Evolutionary conservation across 805 yeast species (phyloP).

Genomic region (Candida mattraensis): DNA sequence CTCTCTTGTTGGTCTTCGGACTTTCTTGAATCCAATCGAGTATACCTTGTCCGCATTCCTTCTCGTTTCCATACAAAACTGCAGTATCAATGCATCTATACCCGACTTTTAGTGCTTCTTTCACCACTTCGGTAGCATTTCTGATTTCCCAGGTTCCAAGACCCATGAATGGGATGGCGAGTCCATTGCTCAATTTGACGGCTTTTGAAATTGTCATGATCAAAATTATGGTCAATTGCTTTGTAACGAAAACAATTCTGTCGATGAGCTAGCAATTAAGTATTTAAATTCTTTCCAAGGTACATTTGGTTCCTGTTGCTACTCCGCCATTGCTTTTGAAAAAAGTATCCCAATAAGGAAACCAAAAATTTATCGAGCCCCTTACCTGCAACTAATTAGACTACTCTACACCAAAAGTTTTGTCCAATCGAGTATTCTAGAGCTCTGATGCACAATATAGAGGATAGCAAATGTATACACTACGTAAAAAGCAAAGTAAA

Average conservation of each 20-base stretch:
- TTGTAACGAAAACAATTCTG: slow-evolving; percentile 1
- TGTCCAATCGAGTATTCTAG: too few species aligned
- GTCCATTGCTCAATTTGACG: slow-evolving; percentile 54
- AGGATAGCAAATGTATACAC: too few species aligned
- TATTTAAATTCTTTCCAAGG: neutral
- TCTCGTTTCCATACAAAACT: slow-evolving; percentile 46
- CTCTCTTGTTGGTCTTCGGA: slow-evolving; percentile 41
- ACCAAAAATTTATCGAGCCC: too few species aligned
- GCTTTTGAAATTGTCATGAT: slow-evolving; percentile 16
- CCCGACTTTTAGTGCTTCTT: slow-evolving; percentile 44
- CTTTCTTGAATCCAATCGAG: slow-evolving; percentile 38
- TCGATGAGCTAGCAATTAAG: slow-evolving; percentile 5
- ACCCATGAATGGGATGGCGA: slow-evolving; percentile 48
- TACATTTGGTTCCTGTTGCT: neutral
- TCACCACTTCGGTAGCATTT: slow-evolving; percentile 40
- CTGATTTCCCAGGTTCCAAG: slow-evolving; percentile 48
- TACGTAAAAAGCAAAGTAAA: neutral
- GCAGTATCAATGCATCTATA: slow-evolving; percentile 52
- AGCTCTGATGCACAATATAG: too few species aligned
- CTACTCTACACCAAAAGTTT: too few species aligned
- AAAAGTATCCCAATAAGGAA: too few species aligned
- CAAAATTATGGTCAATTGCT: neutral
- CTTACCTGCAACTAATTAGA: too few species aligned
- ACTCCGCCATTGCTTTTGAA: too few species aligned
- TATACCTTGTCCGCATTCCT: slow-evolving; percentile 50